These are phyloP conservation scores for Aspergillus eucalypticola DNA, from an alignment of 2,329 filamentous ascomycete species.

Conservation along the genomic window DNA sequence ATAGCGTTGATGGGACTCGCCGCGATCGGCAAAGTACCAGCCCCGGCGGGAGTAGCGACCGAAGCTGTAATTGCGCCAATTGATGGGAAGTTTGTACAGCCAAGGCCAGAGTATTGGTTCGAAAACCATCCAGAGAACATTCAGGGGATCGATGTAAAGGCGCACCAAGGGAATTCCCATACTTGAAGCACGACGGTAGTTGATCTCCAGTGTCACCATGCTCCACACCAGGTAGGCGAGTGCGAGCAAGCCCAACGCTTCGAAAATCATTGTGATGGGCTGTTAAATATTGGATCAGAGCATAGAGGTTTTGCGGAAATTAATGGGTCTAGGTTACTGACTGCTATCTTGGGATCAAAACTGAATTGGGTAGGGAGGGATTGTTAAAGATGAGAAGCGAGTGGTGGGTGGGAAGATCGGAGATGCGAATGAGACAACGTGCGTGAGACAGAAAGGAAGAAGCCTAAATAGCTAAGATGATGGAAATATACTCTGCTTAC, in stretches of 20 bases:
- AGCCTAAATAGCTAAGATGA: no score
- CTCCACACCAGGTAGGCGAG: conserved; percentile 2
- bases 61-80: conserved; percentile 3
- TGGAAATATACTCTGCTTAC: no score
- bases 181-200: conserved; percentile 5
- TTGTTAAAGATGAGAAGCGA: no score
- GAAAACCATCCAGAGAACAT: background rate
- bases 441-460: no score
- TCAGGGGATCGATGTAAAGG: conserved; percentile 2
- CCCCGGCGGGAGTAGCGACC: conserved; percentile 9
- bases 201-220: conserved; percentile 6
- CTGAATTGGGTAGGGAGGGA: no score
- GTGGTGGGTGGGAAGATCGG: no score
- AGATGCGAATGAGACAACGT: no score
- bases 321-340: no score
- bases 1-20: conserved; percentile 1
- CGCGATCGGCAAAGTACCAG: conserved; percentile 6
- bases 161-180: conserved; percentile 8
- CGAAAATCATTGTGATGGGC: background rate
- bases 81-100: conserved; percentile 4
- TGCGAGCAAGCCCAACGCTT: background rate
- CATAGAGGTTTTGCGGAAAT: no score
- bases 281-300: no score
- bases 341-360: no score
- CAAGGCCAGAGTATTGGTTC: conserved; percentile 2